Evolutionary conservation across 2,329 filamentous ascomycete genomes (phyloP).

Genomic region (Didymella keratinophila): DNA sequence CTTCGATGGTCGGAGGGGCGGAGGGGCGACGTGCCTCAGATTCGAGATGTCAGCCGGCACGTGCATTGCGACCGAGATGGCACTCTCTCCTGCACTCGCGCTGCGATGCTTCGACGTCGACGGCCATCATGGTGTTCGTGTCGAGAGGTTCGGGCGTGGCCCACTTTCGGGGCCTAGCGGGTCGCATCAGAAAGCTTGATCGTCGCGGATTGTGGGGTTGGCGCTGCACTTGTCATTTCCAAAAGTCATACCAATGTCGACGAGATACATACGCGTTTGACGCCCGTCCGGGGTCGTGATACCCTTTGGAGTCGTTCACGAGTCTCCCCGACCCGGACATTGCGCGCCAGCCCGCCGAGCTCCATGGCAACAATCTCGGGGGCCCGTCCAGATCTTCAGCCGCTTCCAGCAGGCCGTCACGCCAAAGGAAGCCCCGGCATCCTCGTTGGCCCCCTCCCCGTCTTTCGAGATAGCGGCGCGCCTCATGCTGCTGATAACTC

Average conservation of each 20-base stretch:
- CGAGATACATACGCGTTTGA: constrained; percentile 22
- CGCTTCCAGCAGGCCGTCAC: neutral
- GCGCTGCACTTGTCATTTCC: constrained; percentile 15
- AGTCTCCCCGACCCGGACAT: neutral
- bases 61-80: neutral
- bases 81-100: neutral
- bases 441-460: neutral
- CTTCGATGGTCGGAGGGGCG: neutral
- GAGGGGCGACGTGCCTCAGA: neutral
- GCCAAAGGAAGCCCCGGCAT: neutral
- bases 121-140: constrained; percentile 20
- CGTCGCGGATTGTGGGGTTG: constrained; percentile 14
- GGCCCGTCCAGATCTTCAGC: constrained; percentile 8
- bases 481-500: constrained; percentile 4
- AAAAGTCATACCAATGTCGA: constrained; percentile 8
- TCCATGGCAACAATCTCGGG: neutral
- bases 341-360: constrained; percentile 2
- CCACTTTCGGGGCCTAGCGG: constrained; percentile 14
- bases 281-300: constrained; percentile 11
- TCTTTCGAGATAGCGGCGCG: constrained; percentile 8
- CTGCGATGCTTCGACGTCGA: constrained; percentile 4
- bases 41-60: neutral
- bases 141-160: constrained; percentile 6
- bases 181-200: constrained; percentile 15
- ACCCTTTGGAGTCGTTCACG: constrained; percentile 5